These are phyloP conservation scores for Penicillium pulvis DNA, from an alignment of 495 filamentous ascomycete species.

Conservation along the genomic window DNA sequence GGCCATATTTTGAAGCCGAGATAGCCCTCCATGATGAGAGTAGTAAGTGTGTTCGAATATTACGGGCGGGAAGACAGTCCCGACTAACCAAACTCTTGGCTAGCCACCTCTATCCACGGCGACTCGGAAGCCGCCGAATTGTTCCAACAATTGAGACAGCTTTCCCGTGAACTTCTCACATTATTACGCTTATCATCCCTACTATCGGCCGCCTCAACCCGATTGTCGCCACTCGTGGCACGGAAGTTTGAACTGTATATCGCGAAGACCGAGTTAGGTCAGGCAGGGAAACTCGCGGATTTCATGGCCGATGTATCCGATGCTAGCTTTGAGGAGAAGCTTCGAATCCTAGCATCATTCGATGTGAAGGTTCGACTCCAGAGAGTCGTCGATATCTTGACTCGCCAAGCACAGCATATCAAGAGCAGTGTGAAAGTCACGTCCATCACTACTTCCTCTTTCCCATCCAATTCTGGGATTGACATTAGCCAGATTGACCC, in stretches of 20 bases:
- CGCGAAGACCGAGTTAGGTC: constrained; percentile 67
- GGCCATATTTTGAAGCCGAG: constrained; percentile 82
- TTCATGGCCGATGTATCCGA: constrained; percentile 94
- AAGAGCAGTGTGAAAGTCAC: constrained; percentile 82
- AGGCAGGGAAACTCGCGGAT: constrained; percentile 89
- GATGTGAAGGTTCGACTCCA: constrained; percentile 76
- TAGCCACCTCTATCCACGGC: constrained; percentile 44
- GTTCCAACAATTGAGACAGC: constrained; percentile 77
- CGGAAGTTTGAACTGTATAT: constrained; percentile 86
- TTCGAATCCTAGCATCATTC: constrained; percentile 76
- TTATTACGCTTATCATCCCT: constrained; percentile 77
- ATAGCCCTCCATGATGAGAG: constrained; percentile 65
- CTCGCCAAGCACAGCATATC: constrained; percentile 74
- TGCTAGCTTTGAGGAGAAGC: constrained; percentile 81
- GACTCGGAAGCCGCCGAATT: constrained; percentile 63
- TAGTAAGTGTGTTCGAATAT: constrained; percentile 37
- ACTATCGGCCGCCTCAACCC: constrained; percentile 60
- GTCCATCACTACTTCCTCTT: constrained; percentile 60
- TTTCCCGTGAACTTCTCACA: constrained; percentile 79
- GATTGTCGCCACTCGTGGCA: constrained; percentile 79
- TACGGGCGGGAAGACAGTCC: neutral
- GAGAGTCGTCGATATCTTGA: constrained; percentile 77
- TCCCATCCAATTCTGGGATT: constrained; percentile 54
- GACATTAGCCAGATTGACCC: constrained; percentile 56
- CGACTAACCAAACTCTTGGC: constrained; percentile 13